Evolutionary conservation across 2,329 filamentous ascomycete genomes (phyloP).

Genomic region (Ophiostoma sp.): DNA sequence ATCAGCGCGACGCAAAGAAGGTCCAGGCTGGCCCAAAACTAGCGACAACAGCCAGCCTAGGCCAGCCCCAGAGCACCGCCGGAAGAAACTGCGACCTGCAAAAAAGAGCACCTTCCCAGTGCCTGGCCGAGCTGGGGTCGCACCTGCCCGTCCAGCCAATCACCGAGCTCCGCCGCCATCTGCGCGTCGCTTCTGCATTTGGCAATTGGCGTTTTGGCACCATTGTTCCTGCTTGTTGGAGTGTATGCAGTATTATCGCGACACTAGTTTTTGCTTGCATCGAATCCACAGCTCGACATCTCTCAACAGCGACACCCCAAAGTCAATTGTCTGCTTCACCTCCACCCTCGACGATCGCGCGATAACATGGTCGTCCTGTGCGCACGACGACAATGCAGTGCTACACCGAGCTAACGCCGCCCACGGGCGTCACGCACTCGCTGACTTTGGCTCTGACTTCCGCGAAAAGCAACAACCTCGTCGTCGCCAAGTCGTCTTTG

Average conservation of each 20-base stretch:
- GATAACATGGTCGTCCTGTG: constrained; percentile 29
- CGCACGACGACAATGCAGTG: constrained; percentile 71
- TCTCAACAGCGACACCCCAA: neutral
- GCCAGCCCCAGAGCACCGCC: neutral
- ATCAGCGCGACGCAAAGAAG: neutral
- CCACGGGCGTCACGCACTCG: constrained; percentile 90
- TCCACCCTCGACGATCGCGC: neutral
- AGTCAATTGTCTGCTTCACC: neutral
- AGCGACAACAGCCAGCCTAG: neutral
- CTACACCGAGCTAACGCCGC: constrained; percentile 93
- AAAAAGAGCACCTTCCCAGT: neutral
- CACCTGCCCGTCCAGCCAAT: constrained; percentile 23
- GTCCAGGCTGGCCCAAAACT: neutral
- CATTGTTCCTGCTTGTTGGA: neutral
- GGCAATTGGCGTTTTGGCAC: constrained; percentile 5
- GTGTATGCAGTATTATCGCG: neutral
- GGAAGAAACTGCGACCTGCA: neutral
- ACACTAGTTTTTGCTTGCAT: constrained; percentile 16
- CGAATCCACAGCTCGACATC: neutral
- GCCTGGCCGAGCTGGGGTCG: neutral
- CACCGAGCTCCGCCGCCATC: constrained; percentile 12
- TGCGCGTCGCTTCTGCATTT: constrained; percentile 17
- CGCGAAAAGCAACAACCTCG: constrained; percentile 74
- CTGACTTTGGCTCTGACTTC: constrained; percentile 76
- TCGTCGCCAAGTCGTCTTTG: constrained; percentile 88